These are phyloP conservation scores for Saitozyma sp. DNA, from an alignment of 768 basidiomycete genomes.

Conservation along the genomic window DNA sequence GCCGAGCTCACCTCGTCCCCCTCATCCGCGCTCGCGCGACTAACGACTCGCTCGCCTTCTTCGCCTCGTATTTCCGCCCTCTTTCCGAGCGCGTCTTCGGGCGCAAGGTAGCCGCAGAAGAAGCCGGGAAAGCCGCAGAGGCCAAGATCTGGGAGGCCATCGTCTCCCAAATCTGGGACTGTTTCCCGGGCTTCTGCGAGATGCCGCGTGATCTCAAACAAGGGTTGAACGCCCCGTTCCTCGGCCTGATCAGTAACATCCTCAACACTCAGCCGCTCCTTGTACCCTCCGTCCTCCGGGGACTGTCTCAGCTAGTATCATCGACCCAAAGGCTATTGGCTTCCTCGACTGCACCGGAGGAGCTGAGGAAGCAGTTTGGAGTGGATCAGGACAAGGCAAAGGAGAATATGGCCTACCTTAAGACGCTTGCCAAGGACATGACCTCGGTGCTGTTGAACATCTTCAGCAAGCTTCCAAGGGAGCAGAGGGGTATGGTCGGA, in stretches of 20 bases:
- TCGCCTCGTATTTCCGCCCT: constrained; percentile 86
- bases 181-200: constrained; percentile 86
- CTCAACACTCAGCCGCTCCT: constrained; percentile 87
- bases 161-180: constrained; percentile 89
- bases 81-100: constrained; percentile 91
- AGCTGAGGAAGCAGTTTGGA: constrained; percentile 54
- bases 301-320: constrained; percentile 76
- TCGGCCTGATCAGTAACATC: constrained; percentile 86
- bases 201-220: constrained; percentile 71
- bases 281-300: constrained; percentile 76
- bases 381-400: constrained; percentile 65
- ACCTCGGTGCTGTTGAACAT: constrained; percentile 94
- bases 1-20: constrained; percentile 88
- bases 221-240: constrained; percentile 73
- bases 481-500: constrained; percentile 72
- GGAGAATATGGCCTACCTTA: constrained; percentile 70
- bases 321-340: constrained; percentile 65
- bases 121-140: constrained; percentile 64
- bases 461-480: constrained; percentile 79
- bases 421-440: constrained; percentile 82
- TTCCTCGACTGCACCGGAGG: constrained; percentile 54
- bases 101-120: constrained; percentile 75
- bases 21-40: constrained; percentile 69
- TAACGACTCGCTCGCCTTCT: constrained; percentile 80
- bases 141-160: constrained; percentile 95